A percentile compares a stretch with the other conserved stretches of the same genome.
phyloP scores from a whole-genome alignment of 306 rosid genomes.

The Vicia sativa region DNA sequence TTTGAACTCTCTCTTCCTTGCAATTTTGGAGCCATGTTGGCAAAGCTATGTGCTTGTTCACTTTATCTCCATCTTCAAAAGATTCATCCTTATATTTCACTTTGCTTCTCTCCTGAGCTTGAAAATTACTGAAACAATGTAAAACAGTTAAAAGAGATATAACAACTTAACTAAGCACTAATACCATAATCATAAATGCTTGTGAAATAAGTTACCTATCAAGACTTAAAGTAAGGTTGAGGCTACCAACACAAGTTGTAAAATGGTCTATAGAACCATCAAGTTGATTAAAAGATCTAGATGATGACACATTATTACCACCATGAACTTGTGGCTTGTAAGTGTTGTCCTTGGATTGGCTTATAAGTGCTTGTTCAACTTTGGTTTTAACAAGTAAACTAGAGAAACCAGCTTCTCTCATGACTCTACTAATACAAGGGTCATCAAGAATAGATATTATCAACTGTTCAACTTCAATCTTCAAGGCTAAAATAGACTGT shows the following conservation, averaged over 20 bases:
- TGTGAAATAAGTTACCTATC: constrained; percentile 52
- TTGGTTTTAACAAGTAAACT: constrained; percentile 65
- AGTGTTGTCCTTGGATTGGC: constrained; percentile 44
- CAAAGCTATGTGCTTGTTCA: constrained; percentile 45
- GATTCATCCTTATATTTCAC: constrained; percentile 39
- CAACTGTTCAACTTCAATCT: constrained; percentile 81
- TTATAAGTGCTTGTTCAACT: constrained; percentile 58
- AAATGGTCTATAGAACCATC: constrained; percentile 13
- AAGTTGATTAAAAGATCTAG: constrained; percentile 44
- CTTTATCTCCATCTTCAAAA: constrained; percentile 33
- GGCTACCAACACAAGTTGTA: constrained; percentile 62
- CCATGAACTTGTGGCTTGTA: constrained; percentile 39
- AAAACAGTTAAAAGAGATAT: background rate
- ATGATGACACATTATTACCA: constrained; percentile 32
- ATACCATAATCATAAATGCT: too few relatives aligned
- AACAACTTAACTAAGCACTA: background rate
- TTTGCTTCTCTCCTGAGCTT: constrained; percentile 50
- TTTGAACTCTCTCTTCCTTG: constrained; percentile 52
- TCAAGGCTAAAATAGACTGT: constrained; percentile 66
- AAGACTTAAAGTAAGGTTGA: constrained; percentile 70
- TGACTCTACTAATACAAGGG: constrained; percentile 89
- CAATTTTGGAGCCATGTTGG: constrained; percentile 76
- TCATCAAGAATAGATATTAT: constrained; percentile 80
- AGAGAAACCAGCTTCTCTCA: constrained; percentile 96
- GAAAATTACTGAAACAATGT: constrained; percentile 46